Evolutionary conservation across 129 eudicot genomes (phyloP), one percentile per base, ranked within the genome.

Genomic region (Artemisia argyi): DNA sequence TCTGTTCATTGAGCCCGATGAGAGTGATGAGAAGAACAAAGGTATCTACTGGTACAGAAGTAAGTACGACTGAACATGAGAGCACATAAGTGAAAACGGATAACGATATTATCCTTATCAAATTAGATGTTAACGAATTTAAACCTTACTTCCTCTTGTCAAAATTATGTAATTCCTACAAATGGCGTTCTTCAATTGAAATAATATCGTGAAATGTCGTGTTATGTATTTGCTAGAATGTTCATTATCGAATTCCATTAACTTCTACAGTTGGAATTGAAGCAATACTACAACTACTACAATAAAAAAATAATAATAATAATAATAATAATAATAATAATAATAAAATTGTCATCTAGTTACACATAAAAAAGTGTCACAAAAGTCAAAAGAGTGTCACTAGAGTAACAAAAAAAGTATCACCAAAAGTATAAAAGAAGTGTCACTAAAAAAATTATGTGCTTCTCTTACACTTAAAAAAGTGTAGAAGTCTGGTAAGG

Each of bases 11-110:
- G 90, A 82, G 72, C 78, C 74, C 0, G 87, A 85, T 73, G 87
- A 82, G 66, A 75, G 69, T n/a, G 83, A 82, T 48, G 75, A 85
- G 74, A 79, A 69, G 73, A 82, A 79, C 51, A 80, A 80, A 80
- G 90, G 90, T 56, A 66, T 85, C 28, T 80, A 79, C 73, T 86
- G 91, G 91, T 86, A 61, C 76, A 78, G 77, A 2, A 80, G 74
- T 39, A 80, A 86, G 82, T 72, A 79, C 46, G 46, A 39, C 19
- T 77, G 71, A 76, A 32, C 16, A 69, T 49, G 20, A 59, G 17
- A 30, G 16, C 24, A 68, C 53, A 52, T 1, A 68, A 47, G 69
- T 76, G 24, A 66, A 72, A 58, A 48, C 8, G 70, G 52, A 50
- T 9, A 53, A 19, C 5, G 46, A 22, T 32, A 7, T 61, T 12